Evolutionary conservation across 306 rosid species (phyloP).

Genomic region (Cicer pinnatifidum): DNA sequence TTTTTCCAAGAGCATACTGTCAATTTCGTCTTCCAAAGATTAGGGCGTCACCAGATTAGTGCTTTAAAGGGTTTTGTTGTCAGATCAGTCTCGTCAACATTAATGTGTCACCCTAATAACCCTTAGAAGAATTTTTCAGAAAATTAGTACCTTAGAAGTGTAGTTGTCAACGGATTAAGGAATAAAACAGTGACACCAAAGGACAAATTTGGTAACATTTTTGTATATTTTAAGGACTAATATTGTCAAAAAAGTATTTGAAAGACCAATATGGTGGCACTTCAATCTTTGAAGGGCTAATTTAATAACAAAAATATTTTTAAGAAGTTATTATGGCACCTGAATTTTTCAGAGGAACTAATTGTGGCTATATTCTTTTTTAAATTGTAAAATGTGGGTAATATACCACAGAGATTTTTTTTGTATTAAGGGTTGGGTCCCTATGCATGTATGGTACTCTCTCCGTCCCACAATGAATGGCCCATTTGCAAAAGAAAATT

Average conservation of each 20-base stretch:
- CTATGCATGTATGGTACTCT: constrained; percentile 22
- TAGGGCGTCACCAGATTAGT: not conserved
- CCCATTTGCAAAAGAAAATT: too few relatives aligned
- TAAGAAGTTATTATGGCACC: not conserved
- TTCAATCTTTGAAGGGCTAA: not conserved
- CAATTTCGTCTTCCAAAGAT: constrained; percentile 3
- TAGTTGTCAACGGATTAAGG: not conserved
- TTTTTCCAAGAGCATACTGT: not conserved
- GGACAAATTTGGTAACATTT: not conserved
- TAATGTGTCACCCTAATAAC: not conserved
- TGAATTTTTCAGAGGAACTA: not conserved
- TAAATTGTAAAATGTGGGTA: constrained; percentile 24
- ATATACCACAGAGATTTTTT: not conserved
- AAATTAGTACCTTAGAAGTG: not conserved
- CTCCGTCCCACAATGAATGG: too few relatives aligned
- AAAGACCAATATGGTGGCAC: not conserved
- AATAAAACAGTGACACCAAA: not conserved
- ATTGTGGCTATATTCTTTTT: not conserved
- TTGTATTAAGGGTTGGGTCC: constrained; percentile 13
- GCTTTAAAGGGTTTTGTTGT: not conserved
- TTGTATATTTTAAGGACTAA: not conserved
- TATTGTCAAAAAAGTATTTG: not conserved
- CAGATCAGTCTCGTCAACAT: constrained; percentile 7
- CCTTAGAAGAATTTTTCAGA: not conserved
- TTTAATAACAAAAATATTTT: constrained; percentile 16